Percentiles rank a stretch among this genome's conserved stretches.
These are phyloP conservation scores for Tripterygium wilfordii DNA, from an alignment of 177 flowering plant genomes.

Conservation along the genomic window DNA sequence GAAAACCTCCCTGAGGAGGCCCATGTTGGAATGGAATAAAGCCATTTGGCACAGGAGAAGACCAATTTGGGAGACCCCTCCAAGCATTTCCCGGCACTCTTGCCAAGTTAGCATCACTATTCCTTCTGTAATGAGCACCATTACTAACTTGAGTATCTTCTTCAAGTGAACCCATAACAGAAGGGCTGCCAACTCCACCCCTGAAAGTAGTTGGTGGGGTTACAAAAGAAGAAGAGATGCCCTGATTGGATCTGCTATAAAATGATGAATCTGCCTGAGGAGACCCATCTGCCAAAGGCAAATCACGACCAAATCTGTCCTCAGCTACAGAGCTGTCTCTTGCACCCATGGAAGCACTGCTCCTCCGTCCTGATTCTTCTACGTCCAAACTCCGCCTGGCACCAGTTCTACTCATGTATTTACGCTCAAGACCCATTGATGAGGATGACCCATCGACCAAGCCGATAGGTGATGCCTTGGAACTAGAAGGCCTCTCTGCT, in stretches of 20 bases:
- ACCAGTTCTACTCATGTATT: conserved; percentile 35
- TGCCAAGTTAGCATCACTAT: conserved; percentile 42
- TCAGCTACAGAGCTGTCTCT: conserved; percentile 45
- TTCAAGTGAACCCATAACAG: conserved; percentile 38
- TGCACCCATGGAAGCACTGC: conserved; percentile 38
- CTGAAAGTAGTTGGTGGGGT: conserved; percentile 49
- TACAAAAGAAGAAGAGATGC: conserved; percentile 34
- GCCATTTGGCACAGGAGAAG: conserved; percentile 64
- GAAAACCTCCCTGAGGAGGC: conserved; percentile 67
- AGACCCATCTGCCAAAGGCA: conserved; percentile 33
- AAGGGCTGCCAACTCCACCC: conserved; percentile 46
- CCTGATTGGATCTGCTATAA: conserved; percentile 28
- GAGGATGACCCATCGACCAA: conserved; percentile 59
- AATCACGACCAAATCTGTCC: conserved; percentile 45
- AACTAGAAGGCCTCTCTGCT: conserved; percentile 44
- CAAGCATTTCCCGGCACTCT: conserved; percentile 66
- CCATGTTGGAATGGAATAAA: conserved; percentile 77
- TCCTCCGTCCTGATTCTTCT: conserved; percentile 62
- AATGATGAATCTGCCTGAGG: conserved; percentile 46
- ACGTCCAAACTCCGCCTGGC: conserved; percentile 48
- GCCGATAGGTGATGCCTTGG: conserved; percentile 46
- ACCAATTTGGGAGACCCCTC: conserved; percentile 80
- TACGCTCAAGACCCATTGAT: conserved; percentile 50
- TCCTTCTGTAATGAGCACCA: conserved; percentile 48
- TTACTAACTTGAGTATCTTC: conserved; percentile 48